phyloP scores from a whole-genome alignment of 2,329 filamentous ascomycete species.

The Claviceps citrina region DNA sequence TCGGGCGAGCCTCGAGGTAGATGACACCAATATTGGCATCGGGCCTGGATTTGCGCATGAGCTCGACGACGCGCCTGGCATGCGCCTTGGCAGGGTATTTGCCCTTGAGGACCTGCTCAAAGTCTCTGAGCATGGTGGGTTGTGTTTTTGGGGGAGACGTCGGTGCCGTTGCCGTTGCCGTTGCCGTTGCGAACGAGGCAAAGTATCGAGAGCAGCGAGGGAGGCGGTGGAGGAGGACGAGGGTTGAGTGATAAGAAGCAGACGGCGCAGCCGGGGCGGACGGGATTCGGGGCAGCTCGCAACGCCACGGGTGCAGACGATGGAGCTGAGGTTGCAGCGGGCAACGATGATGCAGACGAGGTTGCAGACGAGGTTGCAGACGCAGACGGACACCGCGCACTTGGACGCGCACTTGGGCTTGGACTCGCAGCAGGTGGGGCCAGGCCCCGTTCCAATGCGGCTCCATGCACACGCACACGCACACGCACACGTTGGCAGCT shows the following conservation, averaged over 20 bases:
- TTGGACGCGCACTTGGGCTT: no score
- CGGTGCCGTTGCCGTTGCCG: no score
- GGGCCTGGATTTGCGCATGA: slow-evolving; percentile 52
- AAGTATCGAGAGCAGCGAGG: not conserved
- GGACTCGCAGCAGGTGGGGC: no score
- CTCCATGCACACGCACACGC: no score
- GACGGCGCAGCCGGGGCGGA: not conserved
- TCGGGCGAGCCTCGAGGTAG: slow-evolving; percentile 77
- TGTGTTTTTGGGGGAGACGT: not conserved
- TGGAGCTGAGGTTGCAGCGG: not conserved
- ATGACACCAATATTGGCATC: slow-evolving; percentile 54
- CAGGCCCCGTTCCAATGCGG: no score
- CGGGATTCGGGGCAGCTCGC: no score
- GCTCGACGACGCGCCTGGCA: slow-evolving; percentile 66
- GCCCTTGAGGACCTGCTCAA: slow-evolving; percentile 38
- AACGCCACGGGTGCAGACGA: no score
- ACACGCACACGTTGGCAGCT: no score
- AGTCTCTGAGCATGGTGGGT: slow-evolving; percentile 23
- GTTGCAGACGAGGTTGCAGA: no score
- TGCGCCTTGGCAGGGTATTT: slow-evolving; percentile 79
- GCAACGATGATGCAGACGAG: not conserved
- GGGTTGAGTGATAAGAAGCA: not conserved
- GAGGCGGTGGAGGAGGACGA: not conserved
- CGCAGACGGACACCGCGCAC: no score
- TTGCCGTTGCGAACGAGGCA: not conserved